Base-by-base conservation (phyloP, 2,329 filamentous ascomycete genomes). In the Sporothrix schenckii region DNA sequence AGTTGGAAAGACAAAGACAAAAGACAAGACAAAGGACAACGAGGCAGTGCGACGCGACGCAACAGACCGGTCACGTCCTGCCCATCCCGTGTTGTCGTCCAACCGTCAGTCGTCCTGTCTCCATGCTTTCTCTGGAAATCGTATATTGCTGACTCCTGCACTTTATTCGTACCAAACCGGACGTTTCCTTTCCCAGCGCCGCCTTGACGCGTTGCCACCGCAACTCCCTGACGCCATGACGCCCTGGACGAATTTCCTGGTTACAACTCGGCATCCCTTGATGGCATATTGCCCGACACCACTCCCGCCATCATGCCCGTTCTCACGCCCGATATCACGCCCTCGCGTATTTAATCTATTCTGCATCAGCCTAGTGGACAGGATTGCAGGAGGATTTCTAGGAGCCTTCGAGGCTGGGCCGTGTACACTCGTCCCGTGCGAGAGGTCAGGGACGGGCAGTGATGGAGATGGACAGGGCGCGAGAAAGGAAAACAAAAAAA, bases 1-100 rank as follows among this genome's bases (percentile, higher is more conserved):
- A 27, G 9, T 21, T 21, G 50, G n/a, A 21, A 10, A 52, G 16
- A 54, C 52, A 21, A 54, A 41, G 34, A 41, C 6, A 14, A 16
- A 34, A 56, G 53, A 27, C 19, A 14, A 13, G 16, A 2, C 3
- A 44, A 54, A 13, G 4, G 53, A 56, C 13, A 21, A 21, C 11
- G 49, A 52, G 61, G 30, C 63, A 49, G 50, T 47, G 63, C 49
- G 63, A 66, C 19, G 49, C 49, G 47, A 66, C 24, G 49, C 49
- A n/a, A 53, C 63, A 16, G 56, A 34, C 66, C 24, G 66, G 66
- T 19, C 34, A 24, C 52, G 30, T 44, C 24, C 7, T 68, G n/a
- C 34, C 34, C n/a, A 3, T 39, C 21, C 14, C 4, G 41, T 19
- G 9, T 21, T 14, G 14, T 7, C 2, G n/a, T 11, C 14, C 14